phyloP scores from a whole-genome alignment of 2,329 filamentous ascomycete genomes.

The Fusarium mundagurra region DNA sequence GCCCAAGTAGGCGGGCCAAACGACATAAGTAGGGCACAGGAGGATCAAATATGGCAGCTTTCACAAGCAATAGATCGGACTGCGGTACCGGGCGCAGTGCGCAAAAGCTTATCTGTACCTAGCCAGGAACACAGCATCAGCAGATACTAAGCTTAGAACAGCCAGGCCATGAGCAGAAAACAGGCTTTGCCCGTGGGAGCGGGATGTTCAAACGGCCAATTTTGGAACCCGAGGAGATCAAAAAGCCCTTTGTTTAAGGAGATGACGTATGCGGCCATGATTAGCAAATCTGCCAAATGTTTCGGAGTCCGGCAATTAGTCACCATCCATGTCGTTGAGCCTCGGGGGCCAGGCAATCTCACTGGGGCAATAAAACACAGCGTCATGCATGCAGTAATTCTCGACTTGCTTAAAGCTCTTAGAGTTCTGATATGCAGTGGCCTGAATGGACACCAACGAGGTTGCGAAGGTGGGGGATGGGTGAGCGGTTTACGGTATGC shows the following conservation, averaged over 20 bases:
- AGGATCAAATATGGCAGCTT: background rate
- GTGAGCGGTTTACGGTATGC: background rate
- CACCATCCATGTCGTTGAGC: background rate
- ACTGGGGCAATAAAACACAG: background rate
- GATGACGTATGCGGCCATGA: background rate
- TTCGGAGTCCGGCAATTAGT: background rate
- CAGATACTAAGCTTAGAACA: background rate
- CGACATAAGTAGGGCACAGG: background rate
- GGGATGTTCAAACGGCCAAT: background rate
- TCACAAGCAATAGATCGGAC: background rate
- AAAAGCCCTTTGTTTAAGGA: background rate
- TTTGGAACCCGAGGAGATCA: background rate
- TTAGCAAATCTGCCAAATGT: background rate
- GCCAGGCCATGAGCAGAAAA: background rate
- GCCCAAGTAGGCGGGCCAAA: background rate
- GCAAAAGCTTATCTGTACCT: background rate
- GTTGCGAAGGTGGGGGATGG: background rate
- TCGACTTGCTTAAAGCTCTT: background rate
- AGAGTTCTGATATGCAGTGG: background rate
- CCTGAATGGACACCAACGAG: background rate
- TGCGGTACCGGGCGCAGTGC: background rate
- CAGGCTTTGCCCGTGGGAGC: background rate
- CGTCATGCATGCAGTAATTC: background rate
- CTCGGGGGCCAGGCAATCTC: background rate
- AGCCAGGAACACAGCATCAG: background rate